These are phyloP conservation scores for Nannizziopsis arthrosporioides DNA, from an alignment of 2,329 filamentous ascomycete genomes.

Conservation along the genomic window DNA sequence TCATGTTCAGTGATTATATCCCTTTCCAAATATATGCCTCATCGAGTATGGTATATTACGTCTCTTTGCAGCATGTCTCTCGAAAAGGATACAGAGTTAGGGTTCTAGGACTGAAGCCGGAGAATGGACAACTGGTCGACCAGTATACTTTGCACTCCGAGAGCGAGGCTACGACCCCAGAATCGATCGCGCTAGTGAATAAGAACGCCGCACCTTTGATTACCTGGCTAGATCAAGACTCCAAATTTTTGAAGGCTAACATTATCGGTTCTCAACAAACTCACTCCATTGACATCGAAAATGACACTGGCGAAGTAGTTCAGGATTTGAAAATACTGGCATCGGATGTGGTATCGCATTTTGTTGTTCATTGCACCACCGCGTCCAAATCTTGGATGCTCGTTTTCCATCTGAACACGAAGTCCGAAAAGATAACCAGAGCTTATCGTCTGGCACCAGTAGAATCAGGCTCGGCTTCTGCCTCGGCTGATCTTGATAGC, in stretches of 20 bases:
- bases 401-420: slow-evolving; percentile 70
- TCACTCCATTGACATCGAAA: slow-evolving; percentile 29
- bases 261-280: slow-evolving; percentile 34
- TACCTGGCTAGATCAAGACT: slow-evolving; percentile 35
- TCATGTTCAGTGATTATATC: slow-evolving; percentile 47
- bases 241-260: slow-evolving; percentile 36
- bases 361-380: slow-evolving; percentile 71
- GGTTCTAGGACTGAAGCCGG: slow-evolving; percentile 59
- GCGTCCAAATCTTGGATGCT: slow-evolving; percentile 63
- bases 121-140: slow-evolving; percentile 59
- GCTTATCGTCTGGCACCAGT: slow-evolving; percentile 68
- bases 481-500: slow-evolving; percentile 61
- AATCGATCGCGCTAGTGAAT: slow-evolving; percentile 32
- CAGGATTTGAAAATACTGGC: slow-evolving; percentile 57
- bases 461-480: slow-evolving; percentile 60
- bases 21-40: slow-evolving; percentile 66
- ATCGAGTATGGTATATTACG: slow-evolving; percentile 58
- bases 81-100: slow-evolving; percentile 63
- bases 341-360: slow-evolving; percentile 62
- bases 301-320: slow-evolving; percentile 35
- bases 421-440: slow-evolving; percentile 56
- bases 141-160: slow-evolving; percentile 64
- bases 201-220: slow-evolving; percentile 33
- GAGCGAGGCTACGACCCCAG: slow-evolving; percentile 48
- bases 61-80: slow-evolving; percentile 57